Base-by-base conservation (phyloP, 2,329 filamentous ascomycete genomes). In the Pezicula neosporulosa region DNA sequence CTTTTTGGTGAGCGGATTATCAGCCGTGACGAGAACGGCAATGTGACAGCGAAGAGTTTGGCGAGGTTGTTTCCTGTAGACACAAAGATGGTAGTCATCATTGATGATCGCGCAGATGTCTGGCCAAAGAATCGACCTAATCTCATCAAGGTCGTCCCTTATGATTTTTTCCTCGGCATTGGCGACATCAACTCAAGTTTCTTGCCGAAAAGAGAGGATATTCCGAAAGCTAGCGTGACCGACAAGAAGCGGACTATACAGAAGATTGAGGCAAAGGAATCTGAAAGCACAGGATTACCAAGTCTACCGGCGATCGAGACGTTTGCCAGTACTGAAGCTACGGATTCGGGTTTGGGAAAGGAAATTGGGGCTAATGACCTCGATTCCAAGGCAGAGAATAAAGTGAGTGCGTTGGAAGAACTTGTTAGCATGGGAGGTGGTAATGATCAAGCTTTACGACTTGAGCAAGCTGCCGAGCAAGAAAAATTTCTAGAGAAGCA, bases 111-210 rank as follows among this genome's bases (percentile, higher is more conserved):
- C 60, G 90, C 90, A 48, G 94, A 99, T 67, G 93, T 99, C 7
- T 99, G 94, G 94, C 83, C 83, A 2, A 83, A 86, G 60, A 97
- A 96, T 78, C 87, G 88, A 60, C 82, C 88, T 5, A 97, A 99
- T 63, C 80, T 99, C 35, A 90, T 99, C 72, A 96, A 96, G 67
- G 94, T 99, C 33, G 85, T 86, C 1, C 90, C 93, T 0, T 99
- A 96, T 68, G 93, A 97, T 68, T 99, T 99, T 71, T 99, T 97
- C 73, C 90, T 95, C 51, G 94, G 94, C 15, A 96, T 97, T 56
- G 94, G 94, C 56, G 94, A 99, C 69, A 99, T 99, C 76, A 99
- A 99, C 73, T 95, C 93, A 12, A 96, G 90, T 66, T 99, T 97
- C 66, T 70, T 99, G 48, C 94, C 94, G 0, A 96, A 96, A 69